Evolutionary conservation across 2,329 filamentous ascomycete species (phyloP).

Genomic region (Exophiala sp.): DNA sequence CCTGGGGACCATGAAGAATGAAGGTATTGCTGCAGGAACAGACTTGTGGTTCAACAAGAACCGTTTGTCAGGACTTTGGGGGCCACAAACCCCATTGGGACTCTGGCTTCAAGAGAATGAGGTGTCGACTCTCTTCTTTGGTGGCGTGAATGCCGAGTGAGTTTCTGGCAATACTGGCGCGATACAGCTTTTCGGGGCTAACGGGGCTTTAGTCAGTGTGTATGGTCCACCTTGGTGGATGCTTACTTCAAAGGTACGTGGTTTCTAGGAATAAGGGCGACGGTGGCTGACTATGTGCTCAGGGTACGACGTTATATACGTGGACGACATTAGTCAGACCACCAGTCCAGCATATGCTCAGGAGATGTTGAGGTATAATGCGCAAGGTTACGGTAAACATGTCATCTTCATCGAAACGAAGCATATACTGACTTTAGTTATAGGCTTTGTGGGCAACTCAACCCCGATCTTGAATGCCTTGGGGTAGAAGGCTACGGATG

Average conservation of each 20-base stretch:
- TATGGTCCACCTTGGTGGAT: constrained; percentile 54
- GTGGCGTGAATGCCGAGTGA: constrained; percentile 57
- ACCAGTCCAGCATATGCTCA: constrained; percentile 30
- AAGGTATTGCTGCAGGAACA: constrained; percentile 33
- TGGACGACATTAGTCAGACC: constrained; percentile 55
- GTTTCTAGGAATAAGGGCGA: background rate
- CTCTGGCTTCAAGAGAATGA: constrained; percentile 39
- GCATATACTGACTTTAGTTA: background rate
- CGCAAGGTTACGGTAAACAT: constrained; percentile 10
- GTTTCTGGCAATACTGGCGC: too few species aligned
- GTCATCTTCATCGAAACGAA: background rate
- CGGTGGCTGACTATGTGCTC: background rate
- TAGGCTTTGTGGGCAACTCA: constrained; percentile 15
- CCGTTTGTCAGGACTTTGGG: constrained; percentile 57
- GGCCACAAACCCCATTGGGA: constrained; percentile 41
- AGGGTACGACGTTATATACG: constrained; percentile 51
- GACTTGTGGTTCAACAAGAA: constrained; percentile 56
- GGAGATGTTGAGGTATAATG: constrained; percentile 15
- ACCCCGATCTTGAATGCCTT: constrained; percentile 14
- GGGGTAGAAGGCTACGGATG: background rate
- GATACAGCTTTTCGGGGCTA: too few species aligned
- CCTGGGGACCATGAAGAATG: constrained; percentile 47
- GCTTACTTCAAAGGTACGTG: constrained; percentile 48
- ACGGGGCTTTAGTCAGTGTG: constrained; percentile 45
- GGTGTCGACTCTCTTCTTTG: constrained; percentile 51